Base-by-base conservation (phyloP, 352 stramenopile species). In the Globisporangium barbulae region DNA sequence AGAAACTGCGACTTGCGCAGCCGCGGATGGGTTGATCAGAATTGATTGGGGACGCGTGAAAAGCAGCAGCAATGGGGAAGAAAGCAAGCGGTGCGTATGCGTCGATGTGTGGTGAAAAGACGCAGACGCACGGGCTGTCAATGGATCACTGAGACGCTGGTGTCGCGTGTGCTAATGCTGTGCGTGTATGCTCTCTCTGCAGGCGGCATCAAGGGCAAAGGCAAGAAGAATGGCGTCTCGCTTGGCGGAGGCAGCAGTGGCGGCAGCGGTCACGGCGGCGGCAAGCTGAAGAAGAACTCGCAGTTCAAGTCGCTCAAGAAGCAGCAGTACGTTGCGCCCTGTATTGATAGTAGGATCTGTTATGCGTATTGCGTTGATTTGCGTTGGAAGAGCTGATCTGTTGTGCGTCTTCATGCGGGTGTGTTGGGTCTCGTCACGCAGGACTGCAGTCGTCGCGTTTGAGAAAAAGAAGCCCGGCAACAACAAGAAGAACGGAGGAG, bases 281-380 rank as follows among this genome's bases (percentile, higher is more conserved):
- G 70, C 28, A 90, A 90, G 67, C 61, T 72, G 60, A 85, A 87
- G 72, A 89, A 90, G 55, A 69, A 54, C 37, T 71, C 72, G 17
- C 75, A 80, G 72, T 93, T 89, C 69, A 88, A 89, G 68, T 67
- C 83, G 33, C 75, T 90, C 12, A 83, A 79, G 66, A 92, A 90
- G 63, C 70, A 83, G 19, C 76, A 89, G 48, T 81, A 78, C 31
- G 41, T 69, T 15, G 17, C 8, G 31, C 0, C 1, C 8, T 41
- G 19, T 22, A 37, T 22, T 54, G 49, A 15, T 9, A 8, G n/a
- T n/a, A 30, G 15, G 2, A 30, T 6, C 10, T n/a, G 44, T 44
- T 22, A 8, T 9, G 5, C 30, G 31, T 25, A 15, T 19, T 6
- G 30, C 42, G 12, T 13, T 57, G 17, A 10, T 10, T 1, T 48